Percentiles rank a stretch among this genome's conserved stretches.
These are phyloP conservation scores for Hypomyces perniciosus DNA, from an alignment of 2,329 filamentous ascomycete genomes.

Conservation along the genomic window DNA sequence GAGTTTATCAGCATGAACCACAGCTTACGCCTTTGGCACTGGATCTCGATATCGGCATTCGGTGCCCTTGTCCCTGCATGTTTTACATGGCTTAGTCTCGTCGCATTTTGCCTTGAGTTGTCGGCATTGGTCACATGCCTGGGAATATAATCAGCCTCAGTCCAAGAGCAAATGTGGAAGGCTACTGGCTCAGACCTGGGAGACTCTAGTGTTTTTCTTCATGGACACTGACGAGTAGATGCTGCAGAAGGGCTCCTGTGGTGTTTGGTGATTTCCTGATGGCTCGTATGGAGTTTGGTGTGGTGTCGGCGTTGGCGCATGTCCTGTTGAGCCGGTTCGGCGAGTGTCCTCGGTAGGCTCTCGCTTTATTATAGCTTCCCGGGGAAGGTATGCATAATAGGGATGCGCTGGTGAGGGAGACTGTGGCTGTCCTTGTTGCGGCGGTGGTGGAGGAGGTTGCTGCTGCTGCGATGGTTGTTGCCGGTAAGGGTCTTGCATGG, in stretches of 20 bases:
- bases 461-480: conserved; percentile 21
- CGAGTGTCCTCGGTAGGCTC: conserved; percentile 48
- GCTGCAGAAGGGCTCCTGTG: conserved; percentile 32
- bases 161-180: neutral
- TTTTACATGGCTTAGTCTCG: conserved; percentile 75
- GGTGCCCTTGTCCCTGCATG: conserved; percentile 79
- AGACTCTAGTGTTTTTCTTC: conserved; percentile 58
- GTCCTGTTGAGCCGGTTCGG: conserved; percentile 48
- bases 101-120: conserved; percentile 90
- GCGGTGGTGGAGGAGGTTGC: conserved; percentile 16
- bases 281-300: conserved; percentile 34
- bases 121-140: conserved; percentile 89
- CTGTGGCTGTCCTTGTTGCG: conserved; percentile 5
- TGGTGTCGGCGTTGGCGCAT: conserved; percentile 34
- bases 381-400: conserved; percentile 39
- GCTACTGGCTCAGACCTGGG: conserved; percentile 41
- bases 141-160: conserved; percentile 11
- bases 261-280: conserved; percentile 24
- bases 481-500: conserved; percentile 48
- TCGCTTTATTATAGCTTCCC: conserved; percentile 52
- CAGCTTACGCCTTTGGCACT: conserved; percentile 76
- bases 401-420: conserved; percentile 39
- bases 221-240: conserved; percentile 37
- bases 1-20: neutral
- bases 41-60: conserved; percentile 87